phyloP scores from a whole-genome alignment of 2,329 filamentous ascomycete species.

The Clonostachys chloroleuca region DNA sequence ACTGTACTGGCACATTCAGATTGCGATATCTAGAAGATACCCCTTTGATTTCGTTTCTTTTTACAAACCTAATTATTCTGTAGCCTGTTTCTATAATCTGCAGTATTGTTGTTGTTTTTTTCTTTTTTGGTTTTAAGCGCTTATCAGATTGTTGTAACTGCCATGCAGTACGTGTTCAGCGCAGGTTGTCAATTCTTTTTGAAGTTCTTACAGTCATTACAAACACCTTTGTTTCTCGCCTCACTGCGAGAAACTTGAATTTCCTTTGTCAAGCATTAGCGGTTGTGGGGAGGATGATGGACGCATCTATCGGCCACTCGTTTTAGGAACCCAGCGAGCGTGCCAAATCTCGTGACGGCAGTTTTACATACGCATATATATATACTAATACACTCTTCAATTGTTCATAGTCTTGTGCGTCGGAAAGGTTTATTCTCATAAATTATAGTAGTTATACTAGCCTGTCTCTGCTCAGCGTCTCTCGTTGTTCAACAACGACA shows the following conservation, averaged over 20 bases:
- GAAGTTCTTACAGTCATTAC: background rate
- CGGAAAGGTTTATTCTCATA: too few relatives aligned
- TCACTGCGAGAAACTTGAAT: background rate
- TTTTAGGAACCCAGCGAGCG: background rate
- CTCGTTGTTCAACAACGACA: background rate
- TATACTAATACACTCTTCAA: constrained; percentile 1
- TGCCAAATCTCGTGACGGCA: background rate
- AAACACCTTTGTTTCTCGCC: background rate
- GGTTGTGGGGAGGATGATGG: background rate
- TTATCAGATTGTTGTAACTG: too few relatives aligned
- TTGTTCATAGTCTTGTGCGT: too few relatives aligned
- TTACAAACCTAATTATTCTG: too few relatives aligned
- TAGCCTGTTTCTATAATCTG: too few relatives aligned
- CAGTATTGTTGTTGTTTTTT: too few relatives aligned
- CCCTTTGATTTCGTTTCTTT: constrained; percentile 2
- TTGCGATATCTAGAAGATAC: constrained; percentile 9
- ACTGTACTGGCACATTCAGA: background rate
- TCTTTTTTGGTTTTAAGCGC: too few relatives aligned
- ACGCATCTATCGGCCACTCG: background rate
- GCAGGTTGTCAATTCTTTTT: constrained; percentile 1
- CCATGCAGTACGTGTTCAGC: background rate
- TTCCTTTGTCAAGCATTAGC: constrained; percentile 3
- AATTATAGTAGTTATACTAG: too few relatives aligned
- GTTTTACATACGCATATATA: too few relatives aligned
- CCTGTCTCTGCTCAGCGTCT: too few relatives aligned